A percentile compares a stretch with the other conserved stretches of the same genome.
phyloP scores from a whole-genome alignment of 352 stramenopile genomes.

The Elongisporangium senticosum region DNA sequence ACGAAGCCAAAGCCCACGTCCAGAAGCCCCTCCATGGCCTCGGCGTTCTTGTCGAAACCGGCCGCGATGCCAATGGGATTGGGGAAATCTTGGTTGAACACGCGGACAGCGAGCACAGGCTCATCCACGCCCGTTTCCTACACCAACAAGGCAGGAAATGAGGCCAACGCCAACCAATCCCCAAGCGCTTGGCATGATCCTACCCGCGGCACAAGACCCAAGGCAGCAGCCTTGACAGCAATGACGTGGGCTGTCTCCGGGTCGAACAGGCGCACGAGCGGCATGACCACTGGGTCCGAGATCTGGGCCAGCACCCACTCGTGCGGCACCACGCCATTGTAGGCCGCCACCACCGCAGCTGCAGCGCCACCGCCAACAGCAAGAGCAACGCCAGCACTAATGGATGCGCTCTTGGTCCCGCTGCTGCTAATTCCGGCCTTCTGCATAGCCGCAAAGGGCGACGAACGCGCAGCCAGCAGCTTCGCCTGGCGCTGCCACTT shows the following conservation, averaged over 20 bases:
- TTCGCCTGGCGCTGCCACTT: neutral
- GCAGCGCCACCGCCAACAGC: slow-evolving; percentile 43
- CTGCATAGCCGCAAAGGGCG: neutral
- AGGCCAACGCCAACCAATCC: neutral
- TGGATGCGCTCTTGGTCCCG: slow-evolving; percentile 4
- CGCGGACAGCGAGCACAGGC: slow-evolving; percentile 42
- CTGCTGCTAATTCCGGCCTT: neutral
- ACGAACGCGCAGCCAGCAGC: neutral
- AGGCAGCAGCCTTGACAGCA: slow-evolving; percentile 69
- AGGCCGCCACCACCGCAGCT: slow-evolving; percentile 47
- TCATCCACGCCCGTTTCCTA: slow-evolving; percentile 28
- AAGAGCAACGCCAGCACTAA: slow-evolving; percentile 24
- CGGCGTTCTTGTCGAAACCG: slow-evolving; percentile 97
- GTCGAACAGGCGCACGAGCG: slow-evolving; percentile 73
- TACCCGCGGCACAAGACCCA: slow-evolving; percentile 69
- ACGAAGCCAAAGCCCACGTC: slow-evolving; percentile 94
- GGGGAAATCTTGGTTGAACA: slow-evolving; percentile 72
- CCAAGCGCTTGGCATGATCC: neutral
- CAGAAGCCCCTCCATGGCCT: slow-evolving; percentile 91
- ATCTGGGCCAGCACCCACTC: slow-evolving; percentile 72
- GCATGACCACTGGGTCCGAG: slow-evolving; percentile 71
- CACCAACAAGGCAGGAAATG: slow-evolving; percentile 13
- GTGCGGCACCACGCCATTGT: slow-evolving; percentile 65
- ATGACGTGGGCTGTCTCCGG: slow-evolving; percentile 83
- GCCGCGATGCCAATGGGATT: slow-evolving; percentile 95